These are phyloP conservation scores for Podospora pseudoanserina DNA, from an alignment of 495 filamentous ascomycete genomes.

Conservation along the genomic window DNA sequence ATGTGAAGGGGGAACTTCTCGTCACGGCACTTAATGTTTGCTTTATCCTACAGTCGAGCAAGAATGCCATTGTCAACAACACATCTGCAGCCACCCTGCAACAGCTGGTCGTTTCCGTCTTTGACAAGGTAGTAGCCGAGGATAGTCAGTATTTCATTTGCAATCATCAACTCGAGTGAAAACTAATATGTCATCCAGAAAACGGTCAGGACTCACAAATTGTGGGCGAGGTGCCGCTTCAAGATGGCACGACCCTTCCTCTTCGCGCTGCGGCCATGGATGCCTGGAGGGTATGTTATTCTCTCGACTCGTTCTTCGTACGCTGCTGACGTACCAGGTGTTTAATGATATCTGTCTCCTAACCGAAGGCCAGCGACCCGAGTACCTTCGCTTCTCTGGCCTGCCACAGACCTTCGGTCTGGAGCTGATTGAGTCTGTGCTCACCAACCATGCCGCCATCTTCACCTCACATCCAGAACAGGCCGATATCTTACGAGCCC, in stretches of 20 bases:
- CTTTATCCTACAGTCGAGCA: slow-evolving; percentile 81
- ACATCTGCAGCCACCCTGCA: slow-evolving; percentile 93
- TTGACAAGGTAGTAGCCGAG: slow-evolving; percentile 83
- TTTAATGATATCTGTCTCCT: slow-evolving; percentile 88
- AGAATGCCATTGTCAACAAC: slow-evolving; percentile 86
- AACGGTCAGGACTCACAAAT: slow-evolving; percentile 49
- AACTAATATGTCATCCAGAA: slow-evolving; percentile 20
- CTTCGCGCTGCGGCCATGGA: slow-evolving; percentile 78
- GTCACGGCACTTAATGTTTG: slow-evolving; percentile 83
- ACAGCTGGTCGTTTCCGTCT: slow-evolving; percentile 86
- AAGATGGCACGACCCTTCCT: slow-evolving; percentile 53
- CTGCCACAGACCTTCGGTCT: slow-evolving; percentile 79
- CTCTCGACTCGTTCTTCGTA: neutral
- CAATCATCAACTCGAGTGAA: slow-evolving; percentile 2
- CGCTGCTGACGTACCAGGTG: slow-evolving; percentile 45
- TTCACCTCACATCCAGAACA: slow-evolving; percentile 78
- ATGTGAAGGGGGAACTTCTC: slow-evolving; percentile 75
- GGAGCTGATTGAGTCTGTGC: slow-evolving; percentile 84
- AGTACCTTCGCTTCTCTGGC: slow-evolving; percentile 71
- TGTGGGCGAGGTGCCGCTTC: slow-evolving; percentile 58
- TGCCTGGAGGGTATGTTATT: slow-evolving; percentile 62
- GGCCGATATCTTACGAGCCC: slow-evolving; percentile 68
- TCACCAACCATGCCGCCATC: slow-evolving; percentile 77
- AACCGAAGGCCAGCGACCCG: slow-evolving; percentile 74
- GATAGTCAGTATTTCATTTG: slow-evolving; percentile 54